A percentile compares a stretch with the other conserved stretches of the same genome.
Conservation (phyloP, 108 stramenopile genomes). For the Skeletonema grethae region DNA sequence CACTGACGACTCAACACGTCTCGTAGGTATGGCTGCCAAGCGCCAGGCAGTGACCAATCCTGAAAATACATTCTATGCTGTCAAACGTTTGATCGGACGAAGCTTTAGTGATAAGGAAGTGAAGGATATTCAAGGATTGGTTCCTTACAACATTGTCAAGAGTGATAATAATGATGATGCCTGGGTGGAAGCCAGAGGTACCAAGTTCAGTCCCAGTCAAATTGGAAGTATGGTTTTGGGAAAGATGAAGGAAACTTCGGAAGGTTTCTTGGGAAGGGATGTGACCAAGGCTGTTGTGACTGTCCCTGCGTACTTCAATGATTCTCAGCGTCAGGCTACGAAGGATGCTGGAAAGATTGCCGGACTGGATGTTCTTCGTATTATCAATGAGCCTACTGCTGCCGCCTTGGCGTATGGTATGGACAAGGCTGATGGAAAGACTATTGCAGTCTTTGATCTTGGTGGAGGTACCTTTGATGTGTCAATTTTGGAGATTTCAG, state of each 20-base stretch:
- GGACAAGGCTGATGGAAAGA: slow-evolving; percentile 99
- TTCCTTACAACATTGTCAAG: slow-evolving; percentile 98
- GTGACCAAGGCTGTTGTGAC: slow-evolving; percentile 98
- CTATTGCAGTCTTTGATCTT: slow-evolving; percentile 99
- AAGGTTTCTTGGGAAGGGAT: slow-evolving; percentile 94
- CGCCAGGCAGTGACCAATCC: slow-evolving; percentile 99
- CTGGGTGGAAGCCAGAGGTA: slow-evolving; percentile 94
- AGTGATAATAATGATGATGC: slow-evolving; percentile 92
- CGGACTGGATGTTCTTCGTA: slow-evolving; percentile 97
- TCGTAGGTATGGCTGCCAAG: slow-evolving; percentile 97
- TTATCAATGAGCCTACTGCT: slow-evolving; percentile 99
- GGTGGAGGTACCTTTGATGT: slow-evolving; percentile 99
- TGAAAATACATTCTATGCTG: slow-evolving; percentile 98
- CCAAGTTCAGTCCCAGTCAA: slow-evolving; percentile 96
- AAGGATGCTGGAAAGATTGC: slow-evolving; percentile 99
- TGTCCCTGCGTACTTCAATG: slow-evolving; percentile 99
- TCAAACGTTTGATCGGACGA: slow-evolving; percentile 98
- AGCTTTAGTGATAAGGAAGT: slow-evolving; percentile 91
- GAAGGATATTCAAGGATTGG: slow-evolving; percentile 87
- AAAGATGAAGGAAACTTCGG: slow-evolving; percentile 99
- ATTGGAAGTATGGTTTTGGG: slow-evolving; percentile 98
- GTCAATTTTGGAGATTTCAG: slow-evolving; percentile 97
- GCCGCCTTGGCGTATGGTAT: slow-evolving; percentile 99
- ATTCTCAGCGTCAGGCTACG: slow-evolving; percentile 97
- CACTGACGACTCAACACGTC: slow-evolving; percentile 86